A percentile compares a stretch with the other conserved stretches of the same genome.
Conservation (phyloP, 345 rosid genomes). For the Melaleuca quinquenervia region DNA sequence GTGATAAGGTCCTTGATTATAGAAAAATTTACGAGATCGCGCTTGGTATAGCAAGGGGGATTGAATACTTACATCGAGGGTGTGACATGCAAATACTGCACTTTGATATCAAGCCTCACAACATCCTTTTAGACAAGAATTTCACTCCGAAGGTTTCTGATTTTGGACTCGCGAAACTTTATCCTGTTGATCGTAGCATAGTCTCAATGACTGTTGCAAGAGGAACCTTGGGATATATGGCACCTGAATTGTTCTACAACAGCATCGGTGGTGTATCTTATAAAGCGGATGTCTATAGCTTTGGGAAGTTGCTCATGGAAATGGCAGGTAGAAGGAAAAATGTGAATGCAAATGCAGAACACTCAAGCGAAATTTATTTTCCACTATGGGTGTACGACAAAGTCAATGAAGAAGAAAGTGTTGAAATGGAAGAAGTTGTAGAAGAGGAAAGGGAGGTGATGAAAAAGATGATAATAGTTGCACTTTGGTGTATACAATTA, state of each 20-base stretch:
- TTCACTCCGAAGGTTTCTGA: neutral
- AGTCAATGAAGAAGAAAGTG: neutral
- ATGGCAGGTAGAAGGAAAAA: neutral
- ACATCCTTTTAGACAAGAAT: too few species aligned
- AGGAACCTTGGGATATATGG: neutral
- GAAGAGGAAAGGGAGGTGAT: neutral
- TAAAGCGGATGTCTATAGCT: neutral
- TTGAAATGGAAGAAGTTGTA: neutral
- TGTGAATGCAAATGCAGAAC: neutral
- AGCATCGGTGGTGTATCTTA: neutral
- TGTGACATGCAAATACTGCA: too few species aligned
- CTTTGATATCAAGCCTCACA: too few species aligned
- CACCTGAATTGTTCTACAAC: neutral
- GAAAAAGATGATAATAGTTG: neutral
- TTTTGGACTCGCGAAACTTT: neutral
- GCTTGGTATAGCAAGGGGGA: too few species aligned
- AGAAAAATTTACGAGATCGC: too few species aligned
- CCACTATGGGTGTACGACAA: neutral
- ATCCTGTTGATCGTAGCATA: neutral
- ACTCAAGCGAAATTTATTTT: neutral
- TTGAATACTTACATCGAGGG: too few species aligned
- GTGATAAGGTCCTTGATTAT: too few species aligned
- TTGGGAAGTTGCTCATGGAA: neutral
- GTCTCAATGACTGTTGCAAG: neutral
- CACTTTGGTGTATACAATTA: neutral